Conservation (phyloP, 140 eudicot species). For the Oenanthe javanica region DNA sequence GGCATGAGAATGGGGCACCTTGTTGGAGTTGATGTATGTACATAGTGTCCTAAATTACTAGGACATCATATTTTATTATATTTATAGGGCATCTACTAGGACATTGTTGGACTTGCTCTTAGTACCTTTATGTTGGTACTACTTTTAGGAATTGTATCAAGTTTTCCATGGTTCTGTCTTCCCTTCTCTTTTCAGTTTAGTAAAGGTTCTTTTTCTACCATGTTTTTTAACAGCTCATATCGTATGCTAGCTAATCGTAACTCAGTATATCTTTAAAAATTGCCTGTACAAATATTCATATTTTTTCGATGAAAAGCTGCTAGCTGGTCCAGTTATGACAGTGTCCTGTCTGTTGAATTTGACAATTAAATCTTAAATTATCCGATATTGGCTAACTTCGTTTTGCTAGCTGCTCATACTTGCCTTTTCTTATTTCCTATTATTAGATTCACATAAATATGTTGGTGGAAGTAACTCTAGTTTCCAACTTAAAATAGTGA, state of each 20-base stretch:
- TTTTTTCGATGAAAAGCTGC: background rate
- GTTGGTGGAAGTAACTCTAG: background rate
- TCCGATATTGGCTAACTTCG: background rate
- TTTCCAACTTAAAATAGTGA: background rate
- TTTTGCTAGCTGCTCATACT: background rate
- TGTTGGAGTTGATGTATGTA: too few relatives aligned
- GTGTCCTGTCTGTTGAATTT: background rate
- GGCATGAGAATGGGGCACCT: too few relatives aligned
- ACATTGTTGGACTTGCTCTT: background rate
- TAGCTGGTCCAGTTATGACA: background rate
- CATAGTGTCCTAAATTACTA: too few relatives aligned
- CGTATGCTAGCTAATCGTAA: background rate
- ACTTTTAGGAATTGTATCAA: background rate
- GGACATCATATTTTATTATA: too few relatives aligned
- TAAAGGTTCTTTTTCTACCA: background rate
- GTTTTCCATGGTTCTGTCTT: background rate
- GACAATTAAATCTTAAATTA: background rate
- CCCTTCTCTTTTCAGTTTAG: background rate
- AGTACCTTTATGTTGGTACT: background rate
- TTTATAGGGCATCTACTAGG: too few relatives aligned
- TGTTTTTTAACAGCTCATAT: background rate
- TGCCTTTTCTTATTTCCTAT: background rate
- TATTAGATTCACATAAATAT: background rate
- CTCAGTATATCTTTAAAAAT: background rate
- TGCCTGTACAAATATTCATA: background rate